phyloP scores from a whole-genome alignment of 352 stramenopile genomes.

The Phytophthora pistaciae region DNA sequence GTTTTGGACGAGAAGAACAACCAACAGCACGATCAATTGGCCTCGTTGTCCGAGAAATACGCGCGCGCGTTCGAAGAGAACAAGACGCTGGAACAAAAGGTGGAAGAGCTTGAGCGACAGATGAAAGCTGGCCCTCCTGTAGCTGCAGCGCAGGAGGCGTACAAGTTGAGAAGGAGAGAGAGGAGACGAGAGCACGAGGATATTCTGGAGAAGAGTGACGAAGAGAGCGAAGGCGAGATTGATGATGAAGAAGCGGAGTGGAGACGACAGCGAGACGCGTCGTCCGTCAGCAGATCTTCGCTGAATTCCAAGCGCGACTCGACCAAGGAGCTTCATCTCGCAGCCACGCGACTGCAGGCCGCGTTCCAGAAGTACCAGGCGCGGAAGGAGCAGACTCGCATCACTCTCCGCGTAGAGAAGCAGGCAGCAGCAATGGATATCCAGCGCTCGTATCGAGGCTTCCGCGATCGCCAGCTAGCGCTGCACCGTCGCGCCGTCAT shows the following conservation, averaged over 20 bases:
- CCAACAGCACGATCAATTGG: constrained; percentile 40
- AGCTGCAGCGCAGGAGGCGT: constrained; percentile 16
- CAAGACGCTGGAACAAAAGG: constrained; percentile 28
- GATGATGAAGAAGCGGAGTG: constrained; percentile 48
- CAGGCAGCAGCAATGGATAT: constrained; percentile 67
- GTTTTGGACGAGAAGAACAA: constrained; percentile 27
- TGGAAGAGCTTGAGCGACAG: constrained; percentile 26
- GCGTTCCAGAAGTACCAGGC: constrained; percentile 71
- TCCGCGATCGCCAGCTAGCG: constrained; percentile 52
- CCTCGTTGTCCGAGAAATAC: constrained; percentile 19
- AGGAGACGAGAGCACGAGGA: neutral
- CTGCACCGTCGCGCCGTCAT: constrained; percentile 68
- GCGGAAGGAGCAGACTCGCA: constrained; percentile 59
- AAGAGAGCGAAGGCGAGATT: constrained; percentile 27
- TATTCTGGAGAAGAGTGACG: constrained; percentile 6
- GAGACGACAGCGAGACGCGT: constrained; percentile 42
- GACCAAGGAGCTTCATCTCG: constrained; percentile 57
- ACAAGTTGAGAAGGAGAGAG: constrained; percentile 8
- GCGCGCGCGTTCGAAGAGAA: constrained; percentile 25
- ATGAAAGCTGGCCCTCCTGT: constrained; percentile 18
- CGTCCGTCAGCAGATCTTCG: constrained; percentile 16
- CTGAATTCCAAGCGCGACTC: constrained; percentile 41
- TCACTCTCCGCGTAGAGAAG: constrained; percentile 57
- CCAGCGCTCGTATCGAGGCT: constrained; percentile 72
- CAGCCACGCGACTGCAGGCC: constrained; percentile 56